These are phyloP conservation scores for Saururus chinensis DNA, from an alignment of 164 flowering plant species.

Conservation along the genomic window DNA sequence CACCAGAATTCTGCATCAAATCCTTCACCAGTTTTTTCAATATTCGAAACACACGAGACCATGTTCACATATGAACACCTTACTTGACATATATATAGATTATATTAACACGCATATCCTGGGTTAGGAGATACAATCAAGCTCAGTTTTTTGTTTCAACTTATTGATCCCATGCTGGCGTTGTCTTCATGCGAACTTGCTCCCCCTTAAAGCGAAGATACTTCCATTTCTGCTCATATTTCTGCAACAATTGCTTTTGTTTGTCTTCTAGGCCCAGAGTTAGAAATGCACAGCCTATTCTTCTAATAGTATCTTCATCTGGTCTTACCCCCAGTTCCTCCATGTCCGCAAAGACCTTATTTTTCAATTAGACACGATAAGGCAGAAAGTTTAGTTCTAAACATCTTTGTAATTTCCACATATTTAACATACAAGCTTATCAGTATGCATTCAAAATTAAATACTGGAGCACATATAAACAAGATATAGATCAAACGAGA, in stretches of 20 bases:
- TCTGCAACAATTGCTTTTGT: conserved; percentile 39
- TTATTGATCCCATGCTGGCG: conserved; percentile 8
- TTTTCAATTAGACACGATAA: background rate
- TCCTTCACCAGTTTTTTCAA: no score
- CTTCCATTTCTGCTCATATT: conserved; percentile 61
- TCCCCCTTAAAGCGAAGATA: conserved; percentile 84
- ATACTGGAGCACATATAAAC: background rate
- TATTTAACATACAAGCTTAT: no score
- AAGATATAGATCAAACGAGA: background rate
- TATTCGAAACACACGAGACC: no score
- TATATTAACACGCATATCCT: no score
- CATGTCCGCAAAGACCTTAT: conserved; percentile 95
- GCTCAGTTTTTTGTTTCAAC: background rate
- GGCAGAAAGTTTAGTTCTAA: background rate
- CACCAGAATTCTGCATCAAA: no score
- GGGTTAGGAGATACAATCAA: no score
- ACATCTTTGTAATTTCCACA: background rate
- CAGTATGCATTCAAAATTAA: no score
- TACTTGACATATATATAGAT: no score
- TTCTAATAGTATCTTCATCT: conserved; percentile 68
- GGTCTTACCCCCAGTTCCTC: conserved; percentile 91
- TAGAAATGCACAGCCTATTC: conserved; percentile 55
- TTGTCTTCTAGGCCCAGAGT: conserved; percentile 60
- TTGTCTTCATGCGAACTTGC: conserved; percentile 48
- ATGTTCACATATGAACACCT: no score